phyloP scores from a whole-genome alignment of 192 early-diverging fungal genomes.

The Phlyctochytrium planicorne region DNA sequence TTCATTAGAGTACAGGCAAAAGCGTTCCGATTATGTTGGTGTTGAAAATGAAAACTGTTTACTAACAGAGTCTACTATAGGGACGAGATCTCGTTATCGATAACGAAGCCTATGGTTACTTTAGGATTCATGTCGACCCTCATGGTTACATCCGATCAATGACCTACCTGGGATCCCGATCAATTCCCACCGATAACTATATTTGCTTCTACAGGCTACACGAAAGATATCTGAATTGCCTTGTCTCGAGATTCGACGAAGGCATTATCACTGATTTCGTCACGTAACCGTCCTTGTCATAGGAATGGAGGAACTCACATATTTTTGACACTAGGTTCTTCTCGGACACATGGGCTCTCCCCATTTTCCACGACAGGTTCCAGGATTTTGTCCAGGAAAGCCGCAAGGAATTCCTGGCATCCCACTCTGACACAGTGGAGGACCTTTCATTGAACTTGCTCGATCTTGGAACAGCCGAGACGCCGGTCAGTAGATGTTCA shows the following conservation, averaged over 20 bases:
- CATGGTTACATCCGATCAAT: conserved; percentile 47
- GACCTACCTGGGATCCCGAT: conserved; percentile 41
- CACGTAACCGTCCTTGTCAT: conserved; percentile 26
- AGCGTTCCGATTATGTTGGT: conserved; percentile 33
- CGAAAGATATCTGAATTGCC: conserved; percentile 51
- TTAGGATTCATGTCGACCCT: conserved; percentile 47
- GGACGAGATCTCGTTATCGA: conserved; percentile 51
- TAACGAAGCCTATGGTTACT: conserved; percentile 34
- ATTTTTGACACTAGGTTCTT: conserved; percentile 39
- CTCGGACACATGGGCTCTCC: conserved; percentile 50
- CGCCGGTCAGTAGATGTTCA: conserved; percentile 18
- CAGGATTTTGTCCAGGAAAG: conserved; percentile 28
- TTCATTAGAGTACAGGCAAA: conserved; percentile 29
- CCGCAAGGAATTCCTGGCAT: conserved; percentile 28
- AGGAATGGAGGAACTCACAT: not conserved
- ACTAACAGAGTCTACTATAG: conserved; percentile 24
- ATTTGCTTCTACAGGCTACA: conserved; percentile 47
- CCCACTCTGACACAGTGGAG: conserved; percentile 21
- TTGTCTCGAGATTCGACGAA: conserved; percentile 54
- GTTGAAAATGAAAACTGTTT: not conserved
- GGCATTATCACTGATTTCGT: conserved; percentile 55
- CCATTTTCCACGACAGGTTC: conserved; percentile 56
- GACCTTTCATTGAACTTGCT: conserved; percentile 35
- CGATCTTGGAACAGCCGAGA: conserved; percentile 19
- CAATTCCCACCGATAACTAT: conserved; percentile 46